Evolutionary conservation across 441 rosid species (phyloP), one percentile per base, ranked within the genome.

Genomic region (Geranium incanum): DNA sequence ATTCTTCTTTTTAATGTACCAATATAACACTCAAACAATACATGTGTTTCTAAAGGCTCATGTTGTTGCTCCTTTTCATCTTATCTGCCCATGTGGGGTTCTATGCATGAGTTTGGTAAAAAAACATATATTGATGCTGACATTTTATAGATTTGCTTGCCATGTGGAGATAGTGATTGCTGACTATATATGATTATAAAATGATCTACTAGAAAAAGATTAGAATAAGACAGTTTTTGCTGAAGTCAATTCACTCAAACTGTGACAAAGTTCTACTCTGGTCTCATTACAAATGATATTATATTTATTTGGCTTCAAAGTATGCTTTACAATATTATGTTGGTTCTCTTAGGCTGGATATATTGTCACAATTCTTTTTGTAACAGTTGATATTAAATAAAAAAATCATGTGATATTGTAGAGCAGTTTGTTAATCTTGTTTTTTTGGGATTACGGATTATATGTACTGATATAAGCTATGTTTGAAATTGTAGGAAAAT

Each of bases 401-500:
- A 13, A 55, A 19, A 8, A 6, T 57, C 19, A 55, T 18, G 9
- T 57, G 55, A 16, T 18, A 57, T 57, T 57, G 3, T 16, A 0
- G 7, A 57, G 28, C 63, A 57, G 55, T 12, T 36, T 36, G 55
- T 19, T 4, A 15, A 6, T n/a, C 36, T 21, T 1, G 21, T 43
- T 65, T 13, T 0, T 23, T 5, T 28, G 33, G 55, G 55, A 13
- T 19, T 36, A 36, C 68, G 68, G 21, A 45, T 16, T 7, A 5
- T 52, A 13, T 36, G 4, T 2, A 16, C 8, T 57, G 41, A 50
- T 70, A 11, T 16, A 33, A 41, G 11, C 50, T 52, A 5, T 73
- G 67, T 45, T 48, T 66, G 37, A 45, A 57, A 55, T 80, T 78
- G 55, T 80, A 94, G 97, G 91, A 94, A 87, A 85, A 74, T 76